These are phyloP conservation scores for Ceratocystis alfenasii DNA, from an alignment of 2,329 filamentous ascomycete species.

Conservation along the genomic window DNA sequence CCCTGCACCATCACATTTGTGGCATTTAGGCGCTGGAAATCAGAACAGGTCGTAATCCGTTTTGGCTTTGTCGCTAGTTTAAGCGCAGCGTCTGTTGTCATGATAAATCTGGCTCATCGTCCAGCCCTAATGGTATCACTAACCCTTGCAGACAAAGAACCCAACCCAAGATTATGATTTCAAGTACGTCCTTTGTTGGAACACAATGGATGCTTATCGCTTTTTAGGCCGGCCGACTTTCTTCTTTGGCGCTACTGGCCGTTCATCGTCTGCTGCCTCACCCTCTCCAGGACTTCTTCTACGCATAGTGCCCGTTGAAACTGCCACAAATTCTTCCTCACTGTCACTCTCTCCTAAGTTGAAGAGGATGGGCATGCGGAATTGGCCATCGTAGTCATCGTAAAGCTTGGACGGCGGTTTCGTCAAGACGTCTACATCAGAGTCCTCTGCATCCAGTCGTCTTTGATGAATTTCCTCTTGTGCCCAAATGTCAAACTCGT, in stretches of 20 bases:
- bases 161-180: background rate
- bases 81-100: background rate
- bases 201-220: conserved; percentile 26
- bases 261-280: conserved; percentile 45
- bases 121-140: background rate
- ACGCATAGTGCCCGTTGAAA: conserved; percentile 70
- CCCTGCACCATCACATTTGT: background rate
- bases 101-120: background rate
- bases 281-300: conserved; percentile 69
- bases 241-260: conserved; percentile 32
- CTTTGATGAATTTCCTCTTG: conserved; percentile 89
- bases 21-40: background rate
- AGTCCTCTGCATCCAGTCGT: conserved; percentile 80
- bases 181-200: background rate
- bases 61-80: background rate
- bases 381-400: conserved; percentile 49
- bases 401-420: conserved; percentile 54
- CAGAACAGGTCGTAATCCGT: background rate
- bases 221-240: conserved; percentile 35
- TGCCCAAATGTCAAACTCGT: conserved; percentile 96
- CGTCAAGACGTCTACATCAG: conserved; percentile 81
- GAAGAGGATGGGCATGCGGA: conserved; percentile 85
- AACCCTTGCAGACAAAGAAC: background rate
- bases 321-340: conserved; percentile 70
- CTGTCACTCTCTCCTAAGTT: conserved; percentile 90